Evolutionary conservation across 176 grass and related monocot genomes (phyloP), one percentile per base, ranked within the genome.

Genomic region (Oryza punctata): DNA sequence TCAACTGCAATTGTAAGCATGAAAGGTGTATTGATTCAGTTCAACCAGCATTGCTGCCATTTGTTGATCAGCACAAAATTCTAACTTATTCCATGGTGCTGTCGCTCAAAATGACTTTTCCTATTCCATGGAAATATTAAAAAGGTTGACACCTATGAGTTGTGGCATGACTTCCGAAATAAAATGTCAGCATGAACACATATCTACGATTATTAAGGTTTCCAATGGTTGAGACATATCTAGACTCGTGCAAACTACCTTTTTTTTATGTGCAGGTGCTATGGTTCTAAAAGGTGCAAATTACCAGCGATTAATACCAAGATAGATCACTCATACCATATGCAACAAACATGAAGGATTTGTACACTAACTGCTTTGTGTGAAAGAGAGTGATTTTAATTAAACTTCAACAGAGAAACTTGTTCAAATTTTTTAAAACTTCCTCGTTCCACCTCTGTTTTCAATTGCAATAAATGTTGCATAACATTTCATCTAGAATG

Each of bases 1-100:
- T 82, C 40, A 65, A 27, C 25, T 86, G 65, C 15, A 26, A 76
- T 66, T 66, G 16, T 57, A 77, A 82, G 18, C 19, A 43, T 49
- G 4, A 45, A 43, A 70, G 19, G 5, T 71, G n/a, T 46, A 27
- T 26, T 45, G 12, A 54, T 65, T 71, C 30, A 60, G 72, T 67
- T 89, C 63, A 76, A 86, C 37, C 14, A 46, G 27, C 25, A 82
- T 12, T 54, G 23, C 19, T 67, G 70, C 10, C 47, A n/a, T 73
- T 25, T n/a, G 7, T 15, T 23, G 16, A 35, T 27, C 66, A 45
- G 28, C 35, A 38, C n/a, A 79, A 50, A 81, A 61, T 61, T 59
- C 1, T 80, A 12, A 67, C 15, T 67, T 12, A 16, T 67, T 75
- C 12, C 45, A 12, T n/a, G 11, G 23, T 54, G 13, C 28, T 73